Evolutionary conservation across 768 basidiomycete species (phyloP).

Genomic region (Russula ochroleuca): DNA sequence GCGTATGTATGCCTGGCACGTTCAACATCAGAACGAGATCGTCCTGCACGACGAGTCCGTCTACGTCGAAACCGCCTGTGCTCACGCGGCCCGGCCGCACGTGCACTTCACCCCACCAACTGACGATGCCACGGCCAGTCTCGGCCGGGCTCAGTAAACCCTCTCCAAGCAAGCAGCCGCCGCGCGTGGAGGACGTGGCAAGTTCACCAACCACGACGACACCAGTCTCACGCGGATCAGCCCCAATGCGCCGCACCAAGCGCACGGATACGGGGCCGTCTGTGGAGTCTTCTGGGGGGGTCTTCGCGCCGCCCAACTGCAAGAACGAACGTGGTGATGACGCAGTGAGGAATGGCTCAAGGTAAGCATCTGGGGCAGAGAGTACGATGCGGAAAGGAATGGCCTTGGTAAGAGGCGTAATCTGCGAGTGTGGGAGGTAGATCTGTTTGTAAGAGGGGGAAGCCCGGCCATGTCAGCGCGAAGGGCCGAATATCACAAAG

Average conservation of each 20-base stretch:
- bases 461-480: neutral
- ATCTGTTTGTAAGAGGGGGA: neutral
- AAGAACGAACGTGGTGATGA: conserved; percentile 17
- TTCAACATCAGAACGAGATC: conserved; percentile 18
- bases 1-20: conserved; percentile 4
- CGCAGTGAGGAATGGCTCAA: conserved; percentile 7
- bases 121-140: conserved; percentile 7
- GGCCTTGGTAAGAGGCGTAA: conserved; percentile 6
- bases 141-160: conserved; percentile 5
- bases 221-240: conserved; percentile 16
- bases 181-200: neutral
- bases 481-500: neutral
- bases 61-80: conserved; percentile 14
- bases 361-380: conserved; percentile 20
- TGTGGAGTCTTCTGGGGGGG: neutral
- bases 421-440: conserved; percentile 25
- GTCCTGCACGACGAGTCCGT: conserved; percentile 20
- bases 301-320: neutral
- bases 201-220: conserved; percentile 17
- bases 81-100: conserved; percentile 7
- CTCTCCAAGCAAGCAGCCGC: conserved; percentile 1
- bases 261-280: conserved; percentile 11
- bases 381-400: conserved; percentile 20
- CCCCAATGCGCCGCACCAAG: conserved; percentile 16
- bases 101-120: conserved; percentile 23